A percentile compares a stretch with the other conserved stretches of the same genome.
Conservation (phyloP, 768 basidiomycete species). For the Tricholomella constricta region DNA sequence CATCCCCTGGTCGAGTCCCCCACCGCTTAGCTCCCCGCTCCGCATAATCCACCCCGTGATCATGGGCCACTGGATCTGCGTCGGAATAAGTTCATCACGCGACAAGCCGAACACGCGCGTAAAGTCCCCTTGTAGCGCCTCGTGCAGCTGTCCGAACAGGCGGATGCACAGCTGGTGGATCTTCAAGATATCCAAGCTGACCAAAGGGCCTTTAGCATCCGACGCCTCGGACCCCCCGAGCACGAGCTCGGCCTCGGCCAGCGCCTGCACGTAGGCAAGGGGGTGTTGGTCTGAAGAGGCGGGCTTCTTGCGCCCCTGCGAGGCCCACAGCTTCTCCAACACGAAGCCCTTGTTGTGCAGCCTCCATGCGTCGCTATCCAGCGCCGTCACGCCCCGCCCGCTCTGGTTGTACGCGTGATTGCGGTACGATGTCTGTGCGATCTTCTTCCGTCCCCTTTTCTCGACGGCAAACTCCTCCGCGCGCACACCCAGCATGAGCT, state of each 20-base stretch:
- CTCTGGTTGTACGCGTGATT: background rate
- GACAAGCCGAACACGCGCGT: background rate
- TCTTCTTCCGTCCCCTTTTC: background rate
- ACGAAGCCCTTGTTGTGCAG: background rate
- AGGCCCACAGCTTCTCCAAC: background rate
- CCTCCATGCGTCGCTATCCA: background rate
- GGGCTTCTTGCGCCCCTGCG: background rate
- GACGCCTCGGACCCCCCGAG: background rate
- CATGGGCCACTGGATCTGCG: constrained; percentile 4
- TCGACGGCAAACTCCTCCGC: background rate
- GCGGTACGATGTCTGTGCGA: background rate
- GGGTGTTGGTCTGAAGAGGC: background rate
- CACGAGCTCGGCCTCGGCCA: constrained; percentile 6
- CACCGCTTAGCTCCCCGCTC: background rate
- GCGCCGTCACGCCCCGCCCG: background rate
- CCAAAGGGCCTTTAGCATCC: constrained; percentile 6
- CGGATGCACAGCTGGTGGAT: constrained; percentile 11
- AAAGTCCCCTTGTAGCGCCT: background rate
- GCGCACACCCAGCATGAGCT: constrained; percentile 3
- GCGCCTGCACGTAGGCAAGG: background rate
- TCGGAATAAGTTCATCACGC: background rate
- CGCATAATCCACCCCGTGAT: constrained; percentile 6
- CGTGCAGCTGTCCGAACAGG: constrained; percentile 4
- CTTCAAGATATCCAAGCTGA: constrained; percentile 9
- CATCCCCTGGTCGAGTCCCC: background rate